Evolutionary conservation across 495 filamentous ascomycete species (phyloP), one percentile per base, ranked within the genome.

Genomic region (Neurospora sp.): DNA sequence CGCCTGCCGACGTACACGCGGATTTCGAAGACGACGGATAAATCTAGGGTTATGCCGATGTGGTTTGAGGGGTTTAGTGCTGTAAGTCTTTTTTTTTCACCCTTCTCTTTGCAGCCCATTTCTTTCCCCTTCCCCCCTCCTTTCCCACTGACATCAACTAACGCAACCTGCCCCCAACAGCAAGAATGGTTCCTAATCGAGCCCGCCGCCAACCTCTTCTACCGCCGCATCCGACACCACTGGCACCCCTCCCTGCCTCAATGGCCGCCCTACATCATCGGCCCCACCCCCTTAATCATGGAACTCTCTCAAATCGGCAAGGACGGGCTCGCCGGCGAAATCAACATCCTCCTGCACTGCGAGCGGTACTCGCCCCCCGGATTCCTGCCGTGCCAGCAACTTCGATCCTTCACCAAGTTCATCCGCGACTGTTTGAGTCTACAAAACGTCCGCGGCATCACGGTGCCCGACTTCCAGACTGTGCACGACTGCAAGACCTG

Each of bases 261-360:
- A 20, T 71, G 70, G 70, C 70, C 70, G 5, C 70, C 53, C 16
- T 71, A n/a, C 20, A 59, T 68, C 42, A 22, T 71, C 14, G 70
- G 70, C 0, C 39, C 70, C 22, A 46, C 42, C 2, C n/a, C 35
- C 35, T 8, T 35, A 11, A 71, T 71, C 18, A 27, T 37, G 16
- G 70, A 71, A 11, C 44, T 71, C 14, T 38, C 70, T 0, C 44
- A 71, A 22, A 20, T 71, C 31, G 70, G 70, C 27, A 68, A n/a
- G 10, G 27, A 68, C 16, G 42, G 42, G 0, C 42, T 71, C 2
- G 42, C 27, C 38, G 22, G 70, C 53, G 22, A 71, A 27, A n/a
- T 37, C 27, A 14, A 65, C 53, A 37, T 37, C 27, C 53, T 65
- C 7, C 7, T 65, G 1, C 11, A 65, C 2, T 65, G 22, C 14